Percentiles rank a stretch among this genome's conserved stretches.
These are phyloP conservation scores for Hericium coralloides DNA, from an alignment of 768 basidiomycete species.

Conservation along the genomic window DNA sequence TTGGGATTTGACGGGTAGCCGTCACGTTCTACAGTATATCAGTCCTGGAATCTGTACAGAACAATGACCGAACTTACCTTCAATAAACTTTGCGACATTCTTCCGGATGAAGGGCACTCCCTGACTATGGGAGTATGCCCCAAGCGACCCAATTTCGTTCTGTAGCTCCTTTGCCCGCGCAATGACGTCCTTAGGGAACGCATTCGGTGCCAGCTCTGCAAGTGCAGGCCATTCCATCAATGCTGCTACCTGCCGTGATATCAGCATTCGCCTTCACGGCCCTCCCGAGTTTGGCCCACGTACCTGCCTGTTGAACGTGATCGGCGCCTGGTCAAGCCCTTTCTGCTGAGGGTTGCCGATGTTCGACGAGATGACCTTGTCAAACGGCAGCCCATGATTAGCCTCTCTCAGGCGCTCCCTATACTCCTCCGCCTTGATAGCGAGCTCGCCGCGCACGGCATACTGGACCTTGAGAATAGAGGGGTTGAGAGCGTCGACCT, in stretches of 20 bases:
- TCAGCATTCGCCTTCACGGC: background rate
- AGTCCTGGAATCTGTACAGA: background rate
- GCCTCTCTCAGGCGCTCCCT: constrained; percentile 56
- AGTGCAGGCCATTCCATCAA: constrained; percentile 89
- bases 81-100: constrained; percentile 84
- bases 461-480: constrained; percentile 85
- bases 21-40: constrained; percentile 60
- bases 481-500: constrained; percentile 71
- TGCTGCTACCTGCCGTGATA: constrained; percentile 60
- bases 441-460: constrained; percentile 94
- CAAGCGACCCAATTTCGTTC: constrained; percentile 82
- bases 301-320: constrained; percentile 91
- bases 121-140: constrained; percentile 94
- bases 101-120: constrained; percentile 84
- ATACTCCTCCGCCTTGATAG: constrained; percentile 85
- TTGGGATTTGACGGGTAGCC: constrained; percentile 76
- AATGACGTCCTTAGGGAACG: constrained; percentile 82
- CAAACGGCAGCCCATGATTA: constrained; percentile 65
- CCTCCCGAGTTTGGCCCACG: constrained; percentile 13
- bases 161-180: constrained; percentile 75
- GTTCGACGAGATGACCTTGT: constrained; percentile 86
- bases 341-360: constrained; percentile 98
- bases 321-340: constrained; percentile 85
- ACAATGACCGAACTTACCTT: constrained; percentile 39
- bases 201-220: constrained; percentile 61